A percentile compares a stretch with the other conserved stretches of the same genome.
phyloP scores from a whole-genome alignment of 2,329 filamentous ascomycete species.

The Camillea tinctor region DNA sequence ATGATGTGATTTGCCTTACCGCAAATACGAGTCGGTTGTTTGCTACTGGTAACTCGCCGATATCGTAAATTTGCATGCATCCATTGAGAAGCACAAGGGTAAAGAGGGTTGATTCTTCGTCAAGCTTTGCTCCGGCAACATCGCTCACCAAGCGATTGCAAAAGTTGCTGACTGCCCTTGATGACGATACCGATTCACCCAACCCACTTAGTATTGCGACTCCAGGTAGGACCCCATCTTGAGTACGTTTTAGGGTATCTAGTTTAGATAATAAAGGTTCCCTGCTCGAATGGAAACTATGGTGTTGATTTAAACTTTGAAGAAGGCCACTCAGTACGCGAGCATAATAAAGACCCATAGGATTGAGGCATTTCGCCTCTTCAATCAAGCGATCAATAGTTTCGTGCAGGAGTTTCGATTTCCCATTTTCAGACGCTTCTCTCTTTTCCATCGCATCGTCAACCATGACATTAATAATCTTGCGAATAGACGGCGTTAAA shows the following conservation, averaged over 20 bases:
- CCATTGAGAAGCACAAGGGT: constrained; percentile 55
- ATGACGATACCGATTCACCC: constrained; percentile 48
- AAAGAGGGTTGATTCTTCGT: constrained; percentile 44
- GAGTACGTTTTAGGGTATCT: constrained; percentile 46
- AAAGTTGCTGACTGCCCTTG: constrained; percentile 50
- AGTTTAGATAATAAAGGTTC: constrained; percentile 49
- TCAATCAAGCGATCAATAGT: constrained; percentile 46
- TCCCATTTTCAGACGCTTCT: constrained; percentile 31
- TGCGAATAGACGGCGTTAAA: constrained; percentile 42
- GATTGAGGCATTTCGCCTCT: constrained; percentile 40
- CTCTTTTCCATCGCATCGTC: constrained; percentile 39
- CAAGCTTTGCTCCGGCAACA: constrained; percentile 47
- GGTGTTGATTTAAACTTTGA: constrained; percentile 44
- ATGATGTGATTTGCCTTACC: constrained; percentile 73
- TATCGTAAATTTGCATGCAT: constrained; percentile 50
- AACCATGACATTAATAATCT: constrained; percentile 36
- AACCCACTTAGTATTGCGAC: constrained; percentile 52
- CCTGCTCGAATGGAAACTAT: constrained; percentile 43
- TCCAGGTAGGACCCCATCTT: constrained; percentile 47
- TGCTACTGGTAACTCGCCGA: constrained; percentile 54
- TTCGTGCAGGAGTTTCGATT: constrained; percentile 38
- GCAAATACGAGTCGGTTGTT: constrained; percentile 78
- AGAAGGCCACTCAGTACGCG: constrained; percentile 52
- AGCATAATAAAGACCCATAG: constrained; percentile 51
- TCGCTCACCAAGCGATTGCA: constrained; percentile 62